These are phyloP conservation scores for Penicillium digitatum DNA, from an alignment of 2,329 filamentous ascomycete species.

Conservation along the genomic window DNA sequence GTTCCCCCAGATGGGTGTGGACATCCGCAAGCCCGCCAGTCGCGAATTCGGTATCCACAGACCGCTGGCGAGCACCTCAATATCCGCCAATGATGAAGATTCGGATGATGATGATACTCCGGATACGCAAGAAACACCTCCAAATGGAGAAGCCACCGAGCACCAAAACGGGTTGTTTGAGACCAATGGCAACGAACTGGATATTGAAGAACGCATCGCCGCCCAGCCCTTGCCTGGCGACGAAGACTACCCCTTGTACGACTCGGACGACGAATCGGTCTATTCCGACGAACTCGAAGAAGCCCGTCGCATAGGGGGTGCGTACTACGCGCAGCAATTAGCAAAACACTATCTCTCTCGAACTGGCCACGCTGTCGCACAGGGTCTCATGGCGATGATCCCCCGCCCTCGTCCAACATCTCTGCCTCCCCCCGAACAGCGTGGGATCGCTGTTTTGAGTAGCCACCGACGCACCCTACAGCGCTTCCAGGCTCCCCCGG, in stretches of 20 bases:
- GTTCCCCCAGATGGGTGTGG: constrained; percentile 97
- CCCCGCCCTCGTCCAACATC: constrained; percentile 51
- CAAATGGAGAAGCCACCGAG: constrained; percentile 3
- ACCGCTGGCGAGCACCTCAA: constrained; percentile 67
- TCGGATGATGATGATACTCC: constrained; percentile 62
- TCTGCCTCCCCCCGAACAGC: constrained; percentile 36
- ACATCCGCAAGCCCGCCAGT: constrained; percentile 87
- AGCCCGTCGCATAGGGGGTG: constrained; percentile 70
- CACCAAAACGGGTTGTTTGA: constrained; percentile 48
- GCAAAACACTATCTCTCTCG: constrained; percentile 51
- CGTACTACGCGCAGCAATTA: constrained; percentile 66
- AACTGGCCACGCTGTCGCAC: constrained; percentile 44
- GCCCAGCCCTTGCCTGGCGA: constrained; percentile 55
- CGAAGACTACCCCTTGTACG: constrained; percentile 81
- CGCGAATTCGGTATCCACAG: constrained; percentile 89
- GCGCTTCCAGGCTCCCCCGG: constrained; percentile 57
- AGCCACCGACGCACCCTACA: constrained; percentile 44
- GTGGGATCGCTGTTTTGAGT: constrained; percentile 42
- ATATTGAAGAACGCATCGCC: constrained; percentile 79
- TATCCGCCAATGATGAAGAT: constrained; percentile 72
- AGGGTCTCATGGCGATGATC: constrained; percentile 49
- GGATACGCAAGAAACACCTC: constrained; percentile 1
- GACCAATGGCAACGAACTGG: constrained; percentile 51
- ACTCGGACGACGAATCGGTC: constrained; percentile 80
- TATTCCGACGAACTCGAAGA: constrained; percentile 72